phyloP scores from a whole-genome alignment of 2,329 filamentous ascomycete species.

The Calonectria hawksworthii region DNA sequence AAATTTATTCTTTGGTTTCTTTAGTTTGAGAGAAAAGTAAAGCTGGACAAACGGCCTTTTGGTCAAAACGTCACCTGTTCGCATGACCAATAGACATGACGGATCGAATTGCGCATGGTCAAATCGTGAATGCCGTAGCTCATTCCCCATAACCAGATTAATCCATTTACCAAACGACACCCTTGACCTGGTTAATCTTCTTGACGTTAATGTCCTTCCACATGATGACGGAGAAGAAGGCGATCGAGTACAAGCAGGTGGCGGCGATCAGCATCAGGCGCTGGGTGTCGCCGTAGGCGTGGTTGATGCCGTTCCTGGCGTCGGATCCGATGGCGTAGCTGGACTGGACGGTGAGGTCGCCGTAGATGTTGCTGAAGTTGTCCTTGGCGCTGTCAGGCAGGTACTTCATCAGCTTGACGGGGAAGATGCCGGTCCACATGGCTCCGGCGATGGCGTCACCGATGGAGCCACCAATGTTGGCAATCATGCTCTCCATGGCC shows the following conservation, averaged over 20 bases:
- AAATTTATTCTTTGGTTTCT: neutral
- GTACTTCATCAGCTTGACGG: slow-evolving; percentile 54
- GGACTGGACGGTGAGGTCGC: slow-evolving; percentile 65
- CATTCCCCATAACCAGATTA: neutral
- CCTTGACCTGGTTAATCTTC: slow-evolving; percentile 52
- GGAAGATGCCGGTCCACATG: slow-evolving; percentile 72
- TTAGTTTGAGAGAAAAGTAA: neutral
- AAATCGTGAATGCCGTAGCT: neutral
- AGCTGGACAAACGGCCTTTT: neutral
- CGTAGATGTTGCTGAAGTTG: slow-evolving; percentile 55
- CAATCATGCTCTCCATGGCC: slow-evolving; percentile 71
- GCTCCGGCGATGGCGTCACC: slow-evolving; percentile 50
- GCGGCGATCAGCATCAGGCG: slow-evolving; percentile 58
- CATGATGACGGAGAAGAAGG: slow-evolving; percentile 51
- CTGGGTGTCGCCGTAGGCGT: slow-evolving; percentile 64
- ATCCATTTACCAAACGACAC: slow-evolving; percentile 25
- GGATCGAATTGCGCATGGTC: neutral
- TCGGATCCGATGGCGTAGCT: slow-evolving; percentile 62
- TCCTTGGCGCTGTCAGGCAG: slow-evolving; percentile 60
- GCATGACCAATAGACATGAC: neutral
- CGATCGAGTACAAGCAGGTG: slow-evolving; percentile 53
- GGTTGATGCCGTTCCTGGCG: slow-evolving; percentile 68
- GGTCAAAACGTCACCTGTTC: neutral
- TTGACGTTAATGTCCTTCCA: slow-evolving; percentile 59
- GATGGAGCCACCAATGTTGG: slow-evolving; percentile 63